Conservation (phyloP, 176 grass and related monocot species). For the Oryza meridionalis region DNA sequence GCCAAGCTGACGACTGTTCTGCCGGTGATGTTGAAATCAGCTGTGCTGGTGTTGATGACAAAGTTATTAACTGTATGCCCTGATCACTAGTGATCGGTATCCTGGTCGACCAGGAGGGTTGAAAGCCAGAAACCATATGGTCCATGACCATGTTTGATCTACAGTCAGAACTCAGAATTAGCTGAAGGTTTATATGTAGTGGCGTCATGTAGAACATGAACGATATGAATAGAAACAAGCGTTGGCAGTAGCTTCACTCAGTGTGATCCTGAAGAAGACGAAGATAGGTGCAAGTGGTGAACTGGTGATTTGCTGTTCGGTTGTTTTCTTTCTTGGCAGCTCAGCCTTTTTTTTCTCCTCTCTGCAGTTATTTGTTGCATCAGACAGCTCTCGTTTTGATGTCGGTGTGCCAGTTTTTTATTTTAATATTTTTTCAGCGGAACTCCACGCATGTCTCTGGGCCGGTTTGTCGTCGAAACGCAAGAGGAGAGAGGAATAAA, state of each 20-base stretch:
- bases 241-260: too few relatives aligned
- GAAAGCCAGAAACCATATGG: neutral
- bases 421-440: too few relatives aligned
- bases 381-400: neutral
- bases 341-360: too few relatives aligned
- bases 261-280: too few relatives aligned
- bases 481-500: neutral
- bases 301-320: too few relatives aligned
- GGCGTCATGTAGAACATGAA: too few relatives aligned
- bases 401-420: too few relatives aligned
- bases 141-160: neutral
- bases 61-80: constrained; percentile 15
- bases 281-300: too few relatives aligned
- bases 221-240: neutral
- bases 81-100: neutral
- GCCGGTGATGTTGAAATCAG: neutral
- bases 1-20: constrained; percentile 18
- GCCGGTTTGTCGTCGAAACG: neutral
- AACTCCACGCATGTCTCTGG: neutral
- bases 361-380: neutral
- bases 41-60: constrained; percentile 1
- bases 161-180: too few relatives aligned
- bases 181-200: too few relatives aligned
- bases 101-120: neutral
- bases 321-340: too few relatives aligned